These are phyloP conservation scores for Tuber calosporum DNA, from an alignment of 495 filamentous ascomycete species.

Conservation along the genomic window DNA sequence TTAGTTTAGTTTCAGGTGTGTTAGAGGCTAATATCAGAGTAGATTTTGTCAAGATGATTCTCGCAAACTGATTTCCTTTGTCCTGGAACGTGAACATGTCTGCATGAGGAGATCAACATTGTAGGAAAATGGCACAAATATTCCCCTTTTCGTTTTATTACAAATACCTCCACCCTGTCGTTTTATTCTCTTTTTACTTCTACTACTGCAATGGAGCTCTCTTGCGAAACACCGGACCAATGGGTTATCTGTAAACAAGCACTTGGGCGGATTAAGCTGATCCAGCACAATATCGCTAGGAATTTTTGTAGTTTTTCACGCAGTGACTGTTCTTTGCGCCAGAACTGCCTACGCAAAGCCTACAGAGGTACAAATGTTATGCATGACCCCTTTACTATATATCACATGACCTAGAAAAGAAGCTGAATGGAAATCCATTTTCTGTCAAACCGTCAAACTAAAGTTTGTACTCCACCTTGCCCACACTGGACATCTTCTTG, in stretches of 20 bases:
- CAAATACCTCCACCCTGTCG: not conserved
- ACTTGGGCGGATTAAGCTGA: not conserved
- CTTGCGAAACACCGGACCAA: not conserved
- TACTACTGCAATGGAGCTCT: not conserved
- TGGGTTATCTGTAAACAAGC: not conserved
- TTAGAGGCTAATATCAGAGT: not conserved
- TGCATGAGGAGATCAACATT: not conserved
- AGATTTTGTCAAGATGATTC: conserved; percentile 91
- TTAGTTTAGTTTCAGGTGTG: not conserved
- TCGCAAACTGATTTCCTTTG: conserved; percentile 62
- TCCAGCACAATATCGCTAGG: not conserved
- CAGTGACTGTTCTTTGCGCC: not conserved
- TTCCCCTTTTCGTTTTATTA: not conserved
- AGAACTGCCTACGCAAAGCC: not conserved
- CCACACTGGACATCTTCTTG: conserved; percentile 49
- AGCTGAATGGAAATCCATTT: not conserved
- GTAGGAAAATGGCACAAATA: not conserved
- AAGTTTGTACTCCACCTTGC: not conserved
- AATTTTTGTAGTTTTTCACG: not conserved
- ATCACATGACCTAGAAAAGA: not conserved
- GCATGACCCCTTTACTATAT: not conserved
- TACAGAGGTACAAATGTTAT: not conserved
- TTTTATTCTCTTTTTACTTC: not conserved
- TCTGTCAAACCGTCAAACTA: not conserved
- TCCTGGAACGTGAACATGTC: not conserved